Evolutionary conservation across 768 basidiomycete species (phyloP), one percentile per base, ranked within the genome.

Genomic region (Obba rivulosa): DNA sequence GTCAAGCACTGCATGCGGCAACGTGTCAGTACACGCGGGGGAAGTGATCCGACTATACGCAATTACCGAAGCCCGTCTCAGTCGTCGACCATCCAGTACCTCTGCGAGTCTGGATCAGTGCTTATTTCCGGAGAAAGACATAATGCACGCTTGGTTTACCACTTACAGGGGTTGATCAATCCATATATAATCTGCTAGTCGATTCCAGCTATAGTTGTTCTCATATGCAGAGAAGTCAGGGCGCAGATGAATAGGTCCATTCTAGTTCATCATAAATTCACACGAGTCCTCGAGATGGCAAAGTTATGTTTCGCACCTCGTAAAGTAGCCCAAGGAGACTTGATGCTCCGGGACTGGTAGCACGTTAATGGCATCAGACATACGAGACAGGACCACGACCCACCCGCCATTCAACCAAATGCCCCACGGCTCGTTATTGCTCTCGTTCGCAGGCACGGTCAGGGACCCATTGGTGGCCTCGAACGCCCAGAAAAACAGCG

Each of bases 91-190:
- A 86, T 3, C 85, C 86, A 8, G 68, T 66, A 10, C 84, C 85
- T 21, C 79, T 78, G 51, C 14, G 24, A 55, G 58, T 41, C 49
- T 41, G 22, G 18, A 24, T 8, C 8, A 45, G 36, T 13, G 23
- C 34, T n/a, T n/a, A n/a, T n/a, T n/a, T 37, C 17, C 21, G 20
- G 36, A 45, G 28, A 23, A 36, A 10, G 16, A 34, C 43, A 10
- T 41, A 21, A 14, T 31, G 24, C 16, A 31, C 7, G 5, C 28
- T 13, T 5, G 5, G 28, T 7, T 31, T 31, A 13, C n/a, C 21
- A 60, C 71, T 2, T 58, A 74, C 69, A 85, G 84, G 41, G 85
- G 86, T 48, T 87, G 81, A 57, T 88, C 87, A 43, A 88, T 68
- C 83, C 82, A 87, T 34, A 87, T 73, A 53, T 76, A 79, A 62